phyloP scores from a whole-genome alignment of 2,329 filamentous ascomycete species.

The Colletotrichum endophyticum region DNA sequence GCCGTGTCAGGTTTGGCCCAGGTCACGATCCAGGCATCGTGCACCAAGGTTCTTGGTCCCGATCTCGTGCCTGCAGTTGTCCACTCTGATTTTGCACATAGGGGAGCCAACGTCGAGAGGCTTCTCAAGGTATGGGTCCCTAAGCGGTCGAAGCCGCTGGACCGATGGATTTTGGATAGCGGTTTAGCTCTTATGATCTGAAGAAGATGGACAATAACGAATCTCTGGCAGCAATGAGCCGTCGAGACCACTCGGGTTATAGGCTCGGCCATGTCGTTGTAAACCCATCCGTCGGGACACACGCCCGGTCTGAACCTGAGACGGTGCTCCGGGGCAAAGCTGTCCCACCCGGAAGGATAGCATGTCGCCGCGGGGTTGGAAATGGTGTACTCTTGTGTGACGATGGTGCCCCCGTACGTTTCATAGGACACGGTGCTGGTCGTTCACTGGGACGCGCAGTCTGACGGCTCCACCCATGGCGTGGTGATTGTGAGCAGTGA shows the following conservation, averaged over 20 bases:
- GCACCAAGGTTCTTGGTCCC: neutral
- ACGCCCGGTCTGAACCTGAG: slow-evolving; percentile 4
- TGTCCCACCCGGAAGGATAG: neutral
- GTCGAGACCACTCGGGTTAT: neutral
- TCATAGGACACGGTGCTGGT: neutral
- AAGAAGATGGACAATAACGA: neutral
- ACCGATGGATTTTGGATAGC: neutral
- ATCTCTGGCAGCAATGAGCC: slow-evolving; percentile 10
- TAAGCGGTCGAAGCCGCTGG: neutral
- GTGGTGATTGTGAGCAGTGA: slow-evolving; percentile 1
- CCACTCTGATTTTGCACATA: neutral
- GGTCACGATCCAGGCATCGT: neutral
- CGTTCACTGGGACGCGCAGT: neutral
- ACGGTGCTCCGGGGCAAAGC: neutral
- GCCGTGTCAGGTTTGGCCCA: slow-evolving; percentile 6
- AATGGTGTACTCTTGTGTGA: neutral
- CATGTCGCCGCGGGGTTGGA: neutral
- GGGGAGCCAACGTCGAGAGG: neutral
- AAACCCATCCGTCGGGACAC: slow-evolving; percentile 6
- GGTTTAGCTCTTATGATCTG: neutral
- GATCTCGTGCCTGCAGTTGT: neutral
- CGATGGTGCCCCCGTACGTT: neutral
- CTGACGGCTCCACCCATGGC: neutral
- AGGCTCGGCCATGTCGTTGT: neutral
- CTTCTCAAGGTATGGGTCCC: neutral